These are phyloP conservation scores for Golubevia pallescens DNA, from an alignment of 1,284 basidiomycete species.

Conservation along the genomic window DNA sequence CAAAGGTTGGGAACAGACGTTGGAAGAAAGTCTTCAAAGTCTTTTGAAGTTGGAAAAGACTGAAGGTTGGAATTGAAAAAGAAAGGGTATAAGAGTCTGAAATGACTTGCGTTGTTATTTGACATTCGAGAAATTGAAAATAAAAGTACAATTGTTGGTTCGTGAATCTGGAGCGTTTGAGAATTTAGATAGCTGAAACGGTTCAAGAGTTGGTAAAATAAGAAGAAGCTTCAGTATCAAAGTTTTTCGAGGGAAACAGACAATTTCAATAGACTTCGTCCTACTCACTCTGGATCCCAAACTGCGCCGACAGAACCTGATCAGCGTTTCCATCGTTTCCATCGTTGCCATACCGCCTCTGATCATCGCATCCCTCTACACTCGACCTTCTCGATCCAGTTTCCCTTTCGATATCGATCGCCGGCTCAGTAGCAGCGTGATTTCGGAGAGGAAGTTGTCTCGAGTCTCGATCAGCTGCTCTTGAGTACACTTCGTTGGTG, in stretches of 20 bases:
- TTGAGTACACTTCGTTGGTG: not conserved
- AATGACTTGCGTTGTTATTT: not conserved
- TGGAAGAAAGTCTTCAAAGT: constrained; percentile 39
- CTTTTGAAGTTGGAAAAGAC: constrained; percentile 36
- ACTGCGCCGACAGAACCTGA: not conserved
- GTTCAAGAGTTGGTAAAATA: no score
- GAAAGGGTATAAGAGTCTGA: not conserved
- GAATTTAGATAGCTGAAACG: no score
- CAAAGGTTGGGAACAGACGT: constrained; percentile 39
- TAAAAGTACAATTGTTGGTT: no score
- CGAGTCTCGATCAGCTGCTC: not conserved
- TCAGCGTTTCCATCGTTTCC: not conserved
- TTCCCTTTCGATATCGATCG: not conserved
- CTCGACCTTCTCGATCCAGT: not conserved
- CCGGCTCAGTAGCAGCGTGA: not conserved
- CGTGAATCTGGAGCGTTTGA: no score
- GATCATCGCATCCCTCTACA: not conserved
- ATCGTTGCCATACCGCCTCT: not conserved
- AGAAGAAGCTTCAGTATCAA: no score
- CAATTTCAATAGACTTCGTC: not conserved
- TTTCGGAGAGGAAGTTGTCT: not conserved
- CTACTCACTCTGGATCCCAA: not conserved
- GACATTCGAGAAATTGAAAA: no score
- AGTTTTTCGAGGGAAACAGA: not conserved
- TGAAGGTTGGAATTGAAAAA: constrained; percentile 20